Base-by-base conservation (phyloP, 768 basidiomycete species). In the Collybiopsis confluens region DNA sequence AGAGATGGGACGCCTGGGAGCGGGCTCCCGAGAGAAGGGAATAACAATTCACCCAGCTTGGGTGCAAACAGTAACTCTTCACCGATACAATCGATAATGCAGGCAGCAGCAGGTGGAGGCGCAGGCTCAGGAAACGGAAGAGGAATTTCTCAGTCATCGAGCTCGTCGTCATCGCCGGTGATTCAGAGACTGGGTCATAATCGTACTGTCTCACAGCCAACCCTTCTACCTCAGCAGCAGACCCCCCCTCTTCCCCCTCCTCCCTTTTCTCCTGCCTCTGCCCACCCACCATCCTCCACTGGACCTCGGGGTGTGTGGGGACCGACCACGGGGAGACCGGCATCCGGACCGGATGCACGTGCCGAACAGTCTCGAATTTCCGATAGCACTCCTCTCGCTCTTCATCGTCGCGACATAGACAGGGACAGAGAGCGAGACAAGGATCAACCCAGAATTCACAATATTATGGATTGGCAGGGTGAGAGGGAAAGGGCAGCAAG, bases 1-100 rank as follows among this genome's bases (percentile, higher is more conserved):
- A 59, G 24, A 43, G 52, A 37, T 61, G 59, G 49, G 54, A 57
- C 52, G 50, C 45, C 35, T 44, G 54, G 37, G 54, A 48, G 37
- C 43, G 59, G 37, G 50, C 53, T 20, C 40, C 28, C n/a, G 37
- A 51, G 23, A 30, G 53, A 46, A 52, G 11, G 7, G 20, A 18
- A 18, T 16, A 35, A 15, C n/a, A 46, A 46, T 28, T 21, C 45
- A 46, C 30, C 27, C 11, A 28, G 45, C 6, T 35, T 46, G 27
- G 30, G 30, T 6, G 33, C 45, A 28, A 27, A 46, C 27, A 46
- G 33, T 20, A 20, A 18, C 28, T 46, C 45, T 11, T 46, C 26
- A 11, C 26, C 45, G 33, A 35, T 28, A 28, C 48, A 50, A 38
- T 28, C 18, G 45, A 46, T 45, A 20, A 16, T 3, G 2, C 45